These are phyloP conservation scores for Euphrasia arctica DNA, from an alignment of 305 asterid genomes.

Conservation along the genomic window DNA sequence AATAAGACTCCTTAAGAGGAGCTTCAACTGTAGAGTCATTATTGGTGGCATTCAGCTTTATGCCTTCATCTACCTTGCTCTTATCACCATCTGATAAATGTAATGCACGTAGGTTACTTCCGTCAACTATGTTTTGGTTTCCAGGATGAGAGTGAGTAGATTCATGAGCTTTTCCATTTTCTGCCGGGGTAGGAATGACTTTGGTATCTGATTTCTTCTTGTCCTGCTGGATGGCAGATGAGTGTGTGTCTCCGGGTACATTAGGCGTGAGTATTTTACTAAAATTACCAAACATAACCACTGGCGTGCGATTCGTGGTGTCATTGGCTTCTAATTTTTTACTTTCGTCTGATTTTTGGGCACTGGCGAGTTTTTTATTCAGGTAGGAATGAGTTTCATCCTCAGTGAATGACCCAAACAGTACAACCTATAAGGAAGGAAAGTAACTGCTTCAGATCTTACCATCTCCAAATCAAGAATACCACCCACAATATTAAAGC, in stretches of 20 bases:
- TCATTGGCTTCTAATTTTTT: slow-evolving; percentile 28
- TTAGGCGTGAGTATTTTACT: slow-evolving; percentile 25
- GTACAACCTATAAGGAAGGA: slow-evolving; percentile 43
- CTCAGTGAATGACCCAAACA: slow-evolving; percentile 92
- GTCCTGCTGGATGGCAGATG: slow-evolving; percentile 31
- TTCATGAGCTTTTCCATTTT: slow-evolving; percentile 45
- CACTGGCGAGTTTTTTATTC: slow-evolving; percentile 30
- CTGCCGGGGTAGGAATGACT: slow-evolving; percentile 30
- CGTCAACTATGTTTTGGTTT: slow-evolving; percentile 33
- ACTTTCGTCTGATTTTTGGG: slow-evolving; percentile 26
- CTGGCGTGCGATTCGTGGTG: slow-evolving; percentile 33
- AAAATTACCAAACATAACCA: slow-evolving; percentile 52
- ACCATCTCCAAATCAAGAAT: too few species aligned
- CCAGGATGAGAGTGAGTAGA: slow-evolving; percentile 27
- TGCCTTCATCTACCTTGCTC: slow-evolving; percentile 30
- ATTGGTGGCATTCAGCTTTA: slow-evolving; percentile 36
- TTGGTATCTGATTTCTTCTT: slow-evolving; percentile 28
- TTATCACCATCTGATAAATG: slow-evolving; percentile 30
- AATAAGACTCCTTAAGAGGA: slow-evolving; percentile 30
- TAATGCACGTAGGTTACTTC: slow-evolving; percentile 29
- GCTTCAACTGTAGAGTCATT: slow-evolving; percentile 34
- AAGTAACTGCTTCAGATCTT: not conserved
- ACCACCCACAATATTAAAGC: too few species aligned
- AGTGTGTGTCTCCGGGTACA: slow-evolving; percentile 9
- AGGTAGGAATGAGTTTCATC: slow-evolving; percentile 66